Conservation (phyloP, 2,329 filamentous ascomycete genomes). For the Botrytis squamosa region DNA sequence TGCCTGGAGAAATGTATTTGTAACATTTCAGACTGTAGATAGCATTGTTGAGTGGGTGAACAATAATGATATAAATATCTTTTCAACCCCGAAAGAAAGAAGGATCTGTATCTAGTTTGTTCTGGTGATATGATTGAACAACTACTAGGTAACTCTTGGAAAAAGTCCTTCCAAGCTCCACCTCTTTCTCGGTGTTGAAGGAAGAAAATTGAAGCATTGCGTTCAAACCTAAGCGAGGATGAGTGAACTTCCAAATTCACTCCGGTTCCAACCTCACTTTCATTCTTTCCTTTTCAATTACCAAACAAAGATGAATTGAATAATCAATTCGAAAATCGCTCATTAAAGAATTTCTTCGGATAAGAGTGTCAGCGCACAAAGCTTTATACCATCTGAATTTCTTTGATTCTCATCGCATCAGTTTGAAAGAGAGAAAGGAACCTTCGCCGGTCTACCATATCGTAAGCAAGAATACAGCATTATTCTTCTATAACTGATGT, state of each 20-base stretch:
- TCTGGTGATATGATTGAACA: neutral
- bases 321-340: neutral
- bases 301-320: neutral
- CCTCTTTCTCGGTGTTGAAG: neutral
- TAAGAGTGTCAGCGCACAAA: neutral
- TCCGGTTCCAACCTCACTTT: neutral
- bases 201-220: neutral
- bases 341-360: accelerated
- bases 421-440: neutral
- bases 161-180: neutral
- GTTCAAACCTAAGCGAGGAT: neutral
- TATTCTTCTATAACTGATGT: neutral
- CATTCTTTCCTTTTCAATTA: neutral
- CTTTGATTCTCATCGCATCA: neutral
- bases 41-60: too few relatives aligned
- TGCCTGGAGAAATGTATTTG: too few relatives aligned
- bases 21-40: too few relatives aligned
- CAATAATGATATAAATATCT: too few relatives aligned
- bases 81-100: neutral
- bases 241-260: neutral
- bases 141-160: too few relatives aligned
- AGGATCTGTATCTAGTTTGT: neutral
- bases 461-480: neutral
- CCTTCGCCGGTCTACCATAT: neutral
- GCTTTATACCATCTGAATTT: too few relatives aligned